Base-by-base conservation (phyloP, 139 green algal species). In the Tetradesmus lagerheimii region DNA sequence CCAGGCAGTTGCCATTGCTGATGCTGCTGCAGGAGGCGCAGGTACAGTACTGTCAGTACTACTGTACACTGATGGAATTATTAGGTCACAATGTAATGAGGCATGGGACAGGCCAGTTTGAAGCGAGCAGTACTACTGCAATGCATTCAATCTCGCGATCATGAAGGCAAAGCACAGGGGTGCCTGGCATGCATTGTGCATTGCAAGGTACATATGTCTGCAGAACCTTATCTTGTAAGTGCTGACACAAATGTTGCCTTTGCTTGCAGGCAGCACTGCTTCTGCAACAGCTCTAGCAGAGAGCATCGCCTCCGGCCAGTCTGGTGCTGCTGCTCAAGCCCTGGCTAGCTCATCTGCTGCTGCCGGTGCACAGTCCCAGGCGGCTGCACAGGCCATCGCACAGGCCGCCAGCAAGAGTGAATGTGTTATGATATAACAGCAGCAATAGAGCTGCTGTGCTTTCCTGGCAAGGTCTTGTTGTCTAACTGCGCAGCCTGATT, bases 341-440 rank as follows among this genome's bases (percentile, higher is more conserved):
- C 38, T 83, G 83, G 78, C 76, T 27, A 78, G 37, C 14, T 43
- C 83, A 37, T 85, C 76, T 78, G 45, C 76, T 78, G 53, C 83
- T 9, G 91, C 88, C 41, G 91, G 91, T 29, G 62, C 31, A 39
- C n/a, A 91, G 78, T 76, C 91, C 0, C 71, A 89, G 27, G 75
- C 91, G 29, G 83, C 79, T 12, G 91, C 91, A 11, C 66, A 92
- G 53, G 91, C 87, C 47, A 71, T 93, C 31, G 91, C 91, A 18
- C 35, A 85, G 62, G 83, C 87, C 4, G 77, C 91, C 45, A 47
- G 57, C 11, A 77, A 83, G 35, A 76, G 90, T 93, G 43, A 86
- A 86, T 89, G 8, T 37, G n/a, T n/a, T n/a, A n/a, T n/a, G n/a
- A n/a, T 78, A 12, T 9, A 57, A 57, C 45, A 57, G 45, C 45